phyloP scores from a whole-genome alignment of 2,329 filamentous ascomycete species.

The Exophiala lecanii-corni region DNA sequence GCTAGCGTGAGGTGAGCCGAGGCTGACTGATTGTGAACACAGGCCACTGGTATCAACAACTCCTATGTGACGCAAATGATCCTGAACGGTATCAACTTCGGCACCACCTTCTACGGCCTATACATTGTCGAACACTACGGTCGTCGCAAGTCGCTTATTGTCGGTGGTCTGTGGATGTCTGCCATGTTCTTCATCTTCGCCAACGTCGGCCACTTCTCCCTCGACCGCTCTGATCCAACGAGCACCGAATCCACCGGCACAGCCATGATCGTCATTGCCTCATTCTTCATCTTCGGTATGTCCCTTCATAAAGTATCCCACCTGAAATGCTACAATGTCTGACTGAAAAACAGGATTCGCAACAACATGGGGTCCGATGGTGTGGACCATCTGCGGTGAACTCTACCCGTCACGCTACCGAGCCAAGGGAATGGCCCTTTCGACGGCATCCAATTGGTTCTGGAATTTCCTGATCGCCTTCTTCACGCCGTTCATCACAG shows the following conservation, averaged over 20 bases:
- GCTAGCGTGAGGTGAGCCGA: no score
- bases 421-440: conserved; percentile 34
- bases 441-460: conserved; percentile 65
- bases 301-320: no score
- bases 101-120: conserved; percentile 81
- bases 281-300: conserved; percentile 64
- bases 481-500: conserved; percentile 75
- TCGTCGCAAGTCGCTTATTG: conserved; percentile 72
- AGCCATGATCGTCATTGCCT: conserved; percentile 67
- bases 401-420: conserved; percentile 41
- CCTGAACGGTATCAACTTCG: conserved; percentile 83
- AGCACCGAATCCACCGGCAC: conserved; percentile 51
- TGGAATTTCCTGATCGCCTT: conserved; percentile 74
- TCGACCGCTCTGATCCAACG: conserved; percentile 37
- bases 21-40: background rate
- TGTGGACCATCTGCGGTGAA: conserved; percentile 44
- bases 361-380: conserved; percentile 72
- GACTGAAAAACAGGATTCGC: conserved; percentile 54
- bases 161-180: conserved; percentile 75
- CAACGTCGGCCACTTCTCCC: conserved; percentile 47
- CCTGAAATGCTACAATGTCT: no score
- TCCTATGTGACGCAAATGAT: conserved; percentile 77
- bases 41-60: conserved; percentile 61
- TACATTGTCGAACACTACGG: conserved; percentile 78
- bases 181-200: conserved; percentile 66